Percentiles rank a stretch among this genome's conserved stretches.
These are phyloP conservation scores for Candida pseudoglaebosa DNA, from an alignment of 805 yeast species.

Conservation along the genomic window DNA sequence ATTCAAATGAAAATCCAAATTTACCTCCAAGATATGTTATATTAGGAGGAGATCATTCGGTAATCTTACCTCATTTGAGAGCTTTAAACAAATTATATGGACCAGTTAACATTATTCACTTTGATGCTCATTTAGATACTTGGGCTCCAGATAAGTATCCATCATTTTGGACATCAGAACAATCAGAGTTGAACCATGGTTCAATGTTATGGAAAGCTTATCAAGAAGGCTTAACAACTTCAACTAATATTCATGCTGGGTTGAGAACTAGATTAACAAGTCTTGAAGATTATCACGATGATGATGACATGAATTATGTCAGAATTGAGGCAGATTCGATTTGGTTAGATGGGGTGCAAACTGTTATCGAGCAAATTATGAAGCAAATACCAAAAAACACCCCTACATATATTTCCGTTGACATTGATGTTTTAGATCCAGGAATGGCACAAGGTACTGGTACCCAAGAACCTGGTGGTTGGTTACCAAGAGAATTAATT, in stretches of 20 bases:
- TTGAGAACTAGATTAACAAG: slow-evolving; percentile 72
- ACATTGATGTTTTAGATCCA: slow-evolving; percentile 61
- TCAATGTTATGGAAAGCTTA: slow-evolving; percentile 82
- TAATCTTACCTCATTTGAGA: slow-evolving; percentile 68
- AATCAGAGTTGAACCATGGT: slow-evolving; percentile 70
- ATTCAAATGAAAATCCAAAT: slow-evolving; percentile 14
- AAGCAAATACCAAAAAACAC: slow-evolving; percentile 53
- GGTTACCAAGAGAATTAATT: slow-evolving; percentile 52
- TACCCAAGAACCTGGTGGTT: slow-evolving; percentile 57
- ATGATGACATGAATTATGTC: slow-evolving; percentile 62
- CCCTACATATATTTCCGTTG: slow-evolving; percentile 78
- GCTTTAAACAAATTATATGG: slow-evolving; percentile 61
- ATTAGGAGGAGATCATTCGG: slow-evolving; percentile 82
- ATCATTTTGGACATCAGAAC: slow-evolving; percentile 54
- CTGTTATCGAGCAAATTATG: slow-evolving; percentile 50
- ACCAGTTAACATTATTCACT: slow-evolving; percentile 68
- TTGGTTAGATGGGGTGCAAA: slow-evolving; percentile 61
- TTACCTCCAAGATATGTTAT: slow-evolving; percentile 63
- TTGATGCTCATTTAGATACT: slow-evolving; percentile 84
- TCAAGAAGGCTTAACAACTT: slow-evolving; percentile 61
- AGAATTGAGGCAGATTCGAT: slow-evolving; percentile 72
- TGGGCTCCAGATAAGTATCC: slow-evolving; percentile 74
- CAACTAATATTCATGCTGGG: slow-evolving; percentile 69
- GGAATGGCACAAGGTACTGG: slow-evolving; percentile 59
- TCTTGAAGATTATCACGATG: slow-evolving; percentile 60